A percentile compares a stretch with the other conserved stretches of the same genome.
These are phyloP conservation scores for Acacia pycnantha DNA, from an alignment of 331 rosid species.

Conservation along the genomic window DNA sequence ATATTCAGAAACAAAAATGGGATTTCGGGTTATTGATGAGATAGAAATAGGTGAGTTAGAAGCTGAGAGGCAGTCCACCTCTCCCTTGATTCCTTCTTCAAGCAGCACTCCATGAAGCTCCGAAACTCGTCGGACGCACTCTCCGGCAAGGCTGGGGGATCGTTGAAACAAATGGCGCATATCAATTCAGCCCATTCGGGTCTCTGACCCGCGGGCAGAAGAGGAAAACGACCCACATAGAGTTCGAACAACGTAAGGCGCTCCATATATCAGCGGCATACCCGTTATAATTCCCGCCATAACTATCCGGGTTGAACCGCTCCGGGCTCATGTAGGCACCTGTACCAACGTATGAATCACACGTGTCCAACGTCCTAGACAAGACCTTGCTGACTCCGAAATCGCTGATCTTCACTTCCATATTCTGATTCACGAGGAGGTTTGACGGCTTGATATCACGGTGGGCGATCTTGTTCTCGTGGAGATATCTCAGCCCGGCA, in stretches of 20 bases:
- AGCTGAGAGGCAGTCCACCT: slow-evolving; percentile 57
- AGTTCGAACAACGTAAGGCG: slow-evolving; percentile 63
- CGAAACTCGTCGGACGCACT: slow-evolving; percentile 46
- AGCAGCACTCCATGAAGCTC: slow-evolving; percentile 57
- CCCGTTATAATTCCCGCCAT: slow-evolving; percentile 66
- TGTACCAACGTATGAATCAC: slow-evolving; percentile 70
- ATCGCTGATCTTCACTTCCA: slow-evolving; percentile 71
- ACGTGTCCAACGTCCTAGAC: slow-evolving; percentile 52
- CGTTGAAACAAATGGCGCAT: slow-evolving; percentile 74
- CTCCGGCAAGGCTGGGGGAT: slow-evolving; percentile 55
- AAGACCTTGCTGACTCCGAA: slow-evolving; percentile 72
- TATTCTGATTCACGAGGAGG: slow-evolving; percentile 46
- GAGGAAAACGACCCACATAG: slow-evolving; percentile 65
- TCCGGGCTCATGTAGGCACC: slow-evolving; percentile 84
- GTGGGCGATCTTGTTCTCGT: slow-evolving; percentile 60
- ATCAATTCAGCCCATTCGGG: slow-evolving; percentile 78
- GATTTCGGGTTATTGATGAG: background rate
- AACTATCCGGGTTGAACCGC: slow-evolving; percentile 62
- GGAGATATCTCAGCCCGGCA: slow-evolving; percentile 60
- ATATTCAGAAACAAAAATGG: background rate
- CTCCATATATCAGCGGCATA: slow-evolving; percentile 72
- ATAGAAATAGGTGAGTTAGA: slow-evolving; percentile 54
- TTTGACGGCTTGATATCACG: slow-evolving; percentile 69
- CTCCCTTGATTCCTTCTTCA: slow-evolving; percentile 61
- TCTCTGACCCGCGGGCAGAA: slow-evolving; percentile 61